phyloP scores from a whole-genome alignment of 495 filamentous ascomycete genomes.

The Opeltia flavorubescens region DNA sequence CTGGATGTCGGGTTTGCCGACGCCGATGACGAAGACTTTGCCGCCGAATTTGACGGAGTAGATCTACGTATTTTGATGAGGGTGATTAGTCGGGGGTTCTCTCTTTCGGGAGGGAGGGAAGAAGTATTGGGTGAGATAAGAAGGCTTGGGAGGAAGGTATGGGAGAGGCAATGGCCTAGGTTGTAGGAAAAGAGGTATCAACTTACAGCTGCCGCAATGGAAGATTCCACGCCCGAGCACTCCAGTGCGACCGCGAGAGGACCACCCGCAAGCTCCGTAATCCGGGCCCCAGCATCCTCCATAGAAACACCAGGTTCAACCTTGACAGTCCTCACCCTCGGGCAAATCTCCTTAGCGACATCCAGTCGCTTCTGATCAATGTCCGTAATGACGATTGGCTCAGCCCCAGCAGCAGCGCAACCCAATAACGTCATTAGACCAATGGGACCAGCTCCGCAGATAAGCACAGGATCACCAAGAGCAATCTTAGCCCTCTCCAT shows the following conservation, averaged over 20 bases:
- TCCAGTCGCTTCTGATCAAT: constrained; percentile 72
- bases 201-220: constrained; percentile 49
- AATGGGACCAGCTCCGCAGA: constrained; percentile 86
- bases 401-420: constrained; percentile 67
- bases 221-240: constrained; percentile 88
- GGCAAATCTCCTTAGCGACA: constrained; percentile 69
- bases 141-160: no score
- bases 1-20: constrained; percentile 86
- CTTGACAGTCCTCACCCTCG: constrained; percentile 60
- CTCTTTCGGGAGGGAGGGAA: no score
- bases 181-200: no score
- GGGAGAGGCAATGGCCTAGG: no score
- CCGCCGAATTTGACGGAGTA: constrained; percentile 83
- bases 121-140: no score
- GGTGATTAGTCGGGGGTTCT: no score
- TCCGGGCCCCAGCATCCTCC: constrained; percentile 51
- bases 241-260: constrained; percentile 69
- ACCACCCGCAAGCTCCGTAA: constrained; percentile 34
- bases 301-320: constrained; percentile 56
- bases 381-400: constrained; percentile 80
- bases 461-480: constrained; percentile 68
- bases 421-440: constrained; percentile 76
- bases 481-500: constrained; percentile 64
- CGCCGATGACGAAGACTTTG: constrained; percentile 86
- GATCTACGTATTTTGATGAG: no score